Percentiles rank a stretch among this genome's conserved stretches.
These are phyloP conservation scores for Torulaspora gathmanii DNA, from an alignment of 805 yeast species.

Conservation along the genomic window DNA sequence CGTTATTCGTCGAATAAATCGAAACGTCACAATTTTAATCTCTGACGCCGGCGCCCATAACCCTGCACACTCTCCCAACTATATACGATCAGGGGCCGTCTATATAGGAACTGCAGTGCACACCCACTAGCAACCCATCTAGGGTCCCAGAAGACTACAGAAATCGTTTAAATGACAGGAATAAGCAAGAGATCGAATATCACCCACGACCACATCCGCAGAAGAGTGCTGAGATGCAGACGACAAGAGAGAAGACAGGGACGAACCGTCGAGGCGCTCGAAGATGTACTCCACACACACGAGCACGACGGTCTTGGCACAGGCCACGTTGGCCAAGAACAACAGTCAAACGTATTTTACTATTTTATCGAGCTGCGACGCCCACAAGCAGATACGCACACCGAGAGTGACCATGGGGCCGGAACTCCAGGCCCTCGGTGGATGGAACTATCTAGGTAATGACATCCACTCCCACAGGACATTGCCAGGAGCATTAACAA, in stretches of 20 bases:
- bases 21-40: background rate
- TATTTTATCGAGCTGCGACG: conserved; percentile 7
- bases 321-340: background rate
- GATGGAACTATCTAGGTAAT: background rate
- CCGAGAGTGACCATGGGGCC: background rate
- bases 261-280: conserved; percentile 1
- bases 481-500: no score
- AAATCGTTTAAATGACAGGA: background rate
- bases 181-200: background rate
- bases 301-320: background rate
- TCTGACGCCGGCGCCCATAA: conserved; percentile 1
- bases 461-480: no score
- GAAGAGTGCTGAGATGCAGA: conserved; percentile 4
- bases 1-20: no score
- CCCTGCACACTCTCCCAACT: background rate
- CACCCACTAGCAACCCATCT: background rate
- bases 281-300: conserved; percentile 1
- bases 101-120: background rate
- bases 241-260: conserved; percentile 2
- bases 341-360: conserved; percentile 4
- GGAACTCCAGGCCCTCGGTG: background rate
- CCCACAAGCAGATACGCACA: background rate
- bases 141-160: background rate
- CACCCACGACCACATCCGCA: background rate
- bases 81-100: conserved; percentile 1